Evolutionary conservation across 768 basidiomycete genomes (phyloP), one percentile per base, ranked within the genome.

Genomic region (Mycena vitilis): DNA sequence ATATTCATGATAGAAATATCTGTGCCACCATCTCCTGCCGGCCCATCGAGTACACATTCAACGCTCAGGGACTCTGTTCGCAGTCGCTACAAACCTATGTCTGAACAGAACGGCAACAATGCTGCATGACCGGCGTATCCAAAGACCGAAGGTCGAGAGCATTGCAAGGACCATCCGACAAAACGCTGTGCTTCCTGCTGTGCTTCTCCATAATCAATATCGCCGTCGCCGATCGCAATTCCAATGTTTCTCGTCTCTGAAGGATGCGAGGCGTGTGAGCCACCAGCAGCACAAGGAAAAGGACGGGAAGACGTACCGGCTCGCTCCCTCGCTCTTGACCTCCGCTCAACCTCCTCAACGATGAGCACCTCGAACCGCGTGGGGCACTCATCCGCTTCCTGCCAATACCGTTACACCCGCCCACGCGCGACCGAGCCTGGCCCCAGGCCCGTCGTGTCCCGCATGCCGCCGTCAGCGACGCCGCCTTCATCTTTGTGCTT

Each of bases 401-500:
- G 86, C 95, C 96, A 99, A 76, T 98, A 96, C 52, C 96, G 82
- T 96, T 97, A 99, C 4, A 96, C 92, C 36, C 90, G 81, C 20
- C 91, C 25, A 88, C 88, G n/a, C 90, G 84, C 8, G 90, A 66
- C 91, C 87, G 90, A 92, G 12, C 88, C 89, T 4, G 92, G 84
- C 3, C 92, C 93, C 23, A 93, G 81, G 1, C 94, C 95, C 4
- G 93, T 94, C 80, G 92, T 93, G 73, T 94, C 93, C 77, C 94
- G 93, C 76, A 91, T 69, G 63, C 87, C 88, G 71, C 78, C 82
- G 54, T 90, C 88, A 11, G 88, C 89, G 51, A 98, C 85, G 36
- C 99, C 89, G 22, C 97, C 95, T 89, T 98, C 96, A 73, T 94
- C 94, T 78, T 97, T 98, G 78, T 98, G 95, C 77, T 94, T 95